These are phyloP conservation scores for Fusarium sp. DNA, from an alignment of 2,329 filamentous ascomycete species.

Conservation along the genomic window DNA sequence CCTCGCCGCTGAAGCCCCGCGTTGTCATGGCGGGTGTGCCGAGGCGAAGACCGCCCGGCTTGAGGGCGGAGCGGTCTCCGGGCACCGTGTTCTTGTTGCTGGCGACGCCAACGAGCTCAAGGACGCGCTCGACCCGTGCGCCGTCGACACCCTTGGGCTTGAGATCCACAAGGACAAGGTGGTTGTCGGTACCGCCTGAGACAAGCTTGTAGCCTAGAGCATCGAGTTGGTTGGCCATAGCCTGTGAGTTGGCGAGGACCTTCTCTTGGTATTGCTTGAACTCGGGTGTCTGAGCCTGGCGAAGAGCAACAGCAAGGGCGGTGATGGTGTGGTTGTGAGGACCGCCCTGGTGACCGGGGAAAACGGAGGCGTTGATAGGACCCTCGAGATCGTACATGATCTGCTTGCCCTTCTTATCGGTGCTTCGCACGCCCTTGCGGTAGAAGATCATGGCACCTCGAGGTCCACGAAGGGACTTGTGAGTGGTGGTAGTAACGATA, in stretches of 20 bases:
- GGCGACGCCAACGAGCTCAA: constrained; percentile 91
- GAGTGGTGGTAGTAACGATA: constrained; percentile 96
- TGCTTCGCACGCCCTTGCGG: constrained; percentile 86
- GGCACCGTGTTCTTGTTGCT: constrained; percentile 98
- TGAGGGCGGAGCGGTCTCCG: constrained; percentile 89
- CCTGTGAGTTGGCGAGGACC: constrained; percentile 88
- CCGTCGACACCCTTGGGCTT: constrained; percentile 89
- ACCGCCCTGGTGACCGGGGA: constrained; percentile 96
- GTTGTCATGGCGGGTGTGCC: constrained; percentile 97
- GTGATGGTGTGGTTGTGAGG: constrained; percentile 99
- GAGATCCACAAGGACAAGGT: constrained; percentile 90
- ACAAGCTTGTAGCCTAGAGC: constrained; percentile 88
- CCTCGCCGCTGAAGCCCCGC: constrained; percentile 83
- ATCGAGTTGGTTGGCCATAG: constrained; percentile 76
- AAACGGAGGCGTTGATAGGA: constrained; percentile 94
- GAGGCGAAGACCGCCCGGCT: constrained; percentile 89
- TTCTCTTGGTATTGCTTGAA: constrained; percentile 91
- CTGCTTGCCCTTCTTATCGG: constrained; percentile 85
- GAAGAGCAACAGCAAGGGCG: constrained; percentile 89
- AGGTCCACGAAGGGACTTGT: constrained; percentile 94
- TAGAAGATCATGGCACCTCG: constrained; percentile 98
- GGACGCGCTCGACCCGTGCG: constrained; percentile 85
- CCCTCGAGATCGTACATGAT: constrained; percentile 85
- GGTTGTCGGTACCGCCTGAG: constrained; percentile 92
- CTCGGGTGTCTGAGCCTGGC: constrained; percentile 87